Base-by-base conservation (phyloP, 2,329 filamentous ascomycete species). In the Apiospora pterosperma region DNA sequence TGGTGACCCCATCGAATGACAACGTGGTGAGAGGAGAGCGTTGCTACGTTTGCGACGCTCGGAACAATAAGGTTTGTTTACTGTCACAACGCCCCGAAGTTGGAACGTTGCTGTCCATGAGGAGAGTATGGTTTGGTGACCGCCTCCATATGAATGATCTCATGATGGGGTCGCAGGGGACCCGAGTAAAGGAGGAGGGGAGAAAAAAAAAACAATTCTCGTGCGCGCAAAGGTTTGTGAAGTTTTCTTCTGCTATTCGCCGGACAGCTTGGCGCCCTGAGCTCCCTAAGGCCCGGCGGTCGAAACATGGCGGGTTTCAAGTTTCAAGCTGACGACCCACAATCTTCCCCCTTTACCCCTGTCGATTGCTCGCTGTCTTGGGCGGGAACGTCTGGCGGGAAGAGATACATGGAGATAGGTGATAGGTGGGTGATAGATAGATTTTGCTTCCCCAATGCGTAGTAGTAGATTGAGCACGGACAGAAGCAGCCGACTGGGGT, bases 291-390 rank as follows among this genome's bases (percentile, higher is more conserved):
- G n/a, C 48, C 48, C 48, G 28, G 16, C 69, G 69, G 69, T 68
- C 71, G 73, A 75, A 75, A 75, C 73, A 67, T 68, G 67, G 68
- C 67, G 67, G 63, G 73, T 75, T 75, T 75, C 73, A 75, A 64
- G 68, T 74, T 73, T 71, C 70, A 69, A 67, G 72, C 71, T 65
- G 63, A 68, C 63, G 68, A 66, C 63, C 64, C 48, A 65, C 65
- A n/a, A 55, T 55, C n/a, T 25, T 25, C 21, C 5, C 42, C 8
- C 42, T 48, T 14, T 14, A 55, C 48, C 48, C 48, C 48, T 55
- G 48, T 55, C 28, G 48, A 34, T 55, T 55, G 44, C 16, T 52
- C 44, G 25, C 25, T 8, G 28, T 31, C 10, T 16, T 55, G n/a
- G 48, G 48, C 48, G 48, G 48, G 48, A 55, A 21, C n/a, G n/a